Evolutionary conservation across 1,284 basidiomycete species (phyloP), one percentile per base, ranked within the genome.

Genomic region (Singerocomus rubriflavus): DNA sequence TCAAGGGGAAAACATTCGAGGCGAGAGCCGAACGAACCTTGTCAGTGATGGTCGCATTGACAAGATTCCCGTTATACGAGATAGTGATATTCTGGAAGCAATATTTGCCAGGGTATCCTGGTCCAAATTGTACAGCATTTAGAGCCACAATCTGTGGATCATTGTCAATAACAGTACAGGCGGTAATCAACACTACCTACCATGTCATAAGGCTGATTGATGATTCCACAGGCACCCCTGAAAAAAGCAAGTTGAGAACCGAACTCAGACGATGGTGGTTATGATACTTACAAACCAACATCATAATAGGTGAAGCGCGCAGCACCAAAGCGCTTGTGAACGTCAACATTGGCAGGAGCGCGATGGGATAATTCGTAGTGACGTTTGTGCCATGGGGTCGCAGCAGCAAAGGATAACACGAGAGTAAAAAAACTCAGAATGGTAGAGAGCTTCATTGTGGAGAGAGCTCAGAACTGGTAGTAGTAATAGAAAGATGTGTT

Each of bases 11-110:
- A 30, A 32, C 14, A 16, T 14, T 17, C 48, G 16, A 53, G 41
- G 8, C 33, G 21, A 35, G 38, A 25, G 30, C 31, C 38, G 27
- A 51, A 44, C 54, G 33, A 26, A 85, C 85, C 76, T 78, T 75
- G 68, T 92, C 90, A 54, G 74, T 76, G 58, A 93, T 79, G 16
- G 69, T 75, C 0, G 89, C 91, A 9, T 65, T 59, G 5, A 78
- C 68, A 1, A 74, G 73, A 64, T 81, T 80, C 51, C 85, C 88
- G 36, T 75, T 71, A 63, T 76, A 81, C 3, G 71, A 67, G 60
- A 93, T 86, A 21, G 78, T 79, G 57, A 92, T 84, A 14, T 58
- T 57, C 68, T 82, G 72, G 65, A 78, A 80, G 67, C 91, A 91
- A 49, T 79, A 54, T 17, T 77, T 65, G 26, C 81, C 80, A 46